These are phyloP conservation scores for Catunica adiposa DNA, from an alignment of 2,329 filamentous ascomycete genomes.

Conservation along the genomic window DNA sequence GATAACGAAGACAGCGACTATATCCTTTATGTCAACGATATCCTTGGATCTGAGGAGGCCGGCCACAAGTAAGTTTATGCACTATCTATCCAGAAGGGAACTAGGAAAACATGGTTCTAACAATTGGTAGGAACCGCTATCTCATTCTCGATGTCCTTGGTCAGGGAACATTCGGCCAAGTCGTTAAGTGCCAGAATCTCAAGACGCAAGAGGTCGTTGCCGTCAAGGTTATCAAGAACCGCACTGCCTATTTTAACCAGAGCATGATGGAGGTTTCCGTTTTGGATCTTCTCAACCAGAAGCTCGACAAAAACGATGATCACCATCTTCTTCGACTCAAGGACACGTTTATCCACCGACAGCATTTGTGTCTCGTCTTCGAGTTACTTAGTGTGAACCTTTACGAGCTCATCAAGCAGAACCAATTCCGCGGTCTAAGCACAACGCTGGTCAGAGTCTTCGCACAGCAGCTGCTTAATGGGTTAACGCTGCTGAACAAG, in stretches of 20 bases:
- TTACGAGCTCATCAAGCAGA: conserved; percentile 98
- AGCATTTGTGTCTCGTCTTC: conserved; percentile 92
- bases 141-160: conserved; percentile 92
- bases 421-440: conserved; percentile 92
- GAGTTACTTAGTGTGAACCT: conserved; percentile 93
- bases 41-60: conserved; percentile 90
- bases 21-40: conserved; percentile 97
- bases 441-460: conserved; percentile 95
- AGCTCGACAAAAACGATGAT: conserved; percentile 98
- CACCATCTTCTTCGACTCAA: conserved; percentile 88
- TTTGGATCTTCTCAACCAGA: conserved; percentile 87
- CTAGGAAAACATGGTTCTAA: not conserved
- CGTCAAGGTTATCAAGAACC: conserved; percentile 98
- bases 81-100: not conserved
- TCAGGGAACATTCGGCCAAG: conserved; percentile 94
- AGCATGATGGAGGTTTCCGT: conserved; percentile 99
- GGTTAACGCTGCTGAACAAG: conserved; percentile 82
- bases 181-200: conserved; percentile 96
- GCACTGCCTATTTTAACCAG: conserved; percentile 98
- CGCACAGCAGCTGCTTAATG: conserved; percentile 88
- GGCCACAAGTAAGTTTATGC: conserved; percentile 67
- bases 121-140: conserved; percentile 59
- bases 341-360: conserved; percentile 94
- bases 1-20: conserved; percentile 99
- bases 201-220: conserved; percentile 98